Percentiles rank a stretch among this genome's conserved stretches.
phyloP scores from a whole-genome alignment of 768 basidiomycete genomes.

The Daedaleopsis nitida region DNA sequence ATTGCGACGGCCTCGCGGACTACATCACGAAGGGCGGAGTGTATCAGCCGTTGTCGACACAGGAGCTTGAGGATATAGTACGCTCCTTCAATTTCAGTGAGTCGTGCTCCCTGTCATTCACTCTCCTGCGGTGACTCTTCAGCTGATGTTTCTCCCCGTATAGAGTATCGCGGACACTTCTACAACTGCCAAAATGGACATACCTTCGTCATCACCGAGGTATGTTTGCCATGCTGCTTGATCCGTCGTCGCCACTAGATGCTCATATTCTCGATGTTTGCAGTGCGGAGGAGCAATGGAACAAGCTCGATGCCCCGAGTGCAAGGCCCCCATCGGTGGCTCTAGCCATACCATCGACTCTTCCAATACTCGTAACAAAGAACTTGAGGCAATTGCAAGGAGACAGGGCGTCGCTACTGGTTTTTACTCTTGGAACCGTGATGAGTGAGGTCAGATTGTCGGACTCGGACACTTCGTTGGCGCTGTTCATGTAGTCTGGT shows the following conservation, averaged over 20 bases:
- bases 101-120: neutral
- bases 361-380: constrained; percentile 46
- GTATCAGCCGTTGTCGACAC: constrained; percentile 28
- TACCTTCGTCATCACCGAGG: constrained; percentile 59
- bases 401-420: constrained; percentile 29
- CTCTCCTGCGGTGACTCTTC: neutral
- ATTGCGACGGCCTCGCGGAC: constrained; percentile 23
- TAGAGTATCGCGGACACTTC: constrained; percentile 34
- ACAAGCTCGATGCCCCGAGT: constrained; percentile 55
- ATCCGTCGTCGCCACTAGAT: neutral
- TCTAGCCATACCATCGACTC: constrained; percentile 39
- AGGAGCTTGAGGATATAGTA: constrained; percentile 30
- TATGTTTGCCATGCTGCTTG: constrained; percentile 28
- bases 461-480: neutral
- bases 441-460: constrained; percentile 9
- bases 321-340: constrained; percentile 56
- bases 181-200: constrained; percentile 55
- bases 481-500: too few relatives aligned
- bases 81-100: constrained; percentile 30
- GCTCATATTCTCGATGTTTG: neutral
- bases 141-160: neutral
- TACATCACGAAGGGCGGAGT: constrained; percentile 19
- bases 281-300: constrained; percentile 64
- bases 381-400: constrained; percentile 49
- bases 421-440: constrained; percentile 35